phyloP scores from a whole-genome alignment of 345 rosid species.

The Odontarrhena argentea region DNA sequence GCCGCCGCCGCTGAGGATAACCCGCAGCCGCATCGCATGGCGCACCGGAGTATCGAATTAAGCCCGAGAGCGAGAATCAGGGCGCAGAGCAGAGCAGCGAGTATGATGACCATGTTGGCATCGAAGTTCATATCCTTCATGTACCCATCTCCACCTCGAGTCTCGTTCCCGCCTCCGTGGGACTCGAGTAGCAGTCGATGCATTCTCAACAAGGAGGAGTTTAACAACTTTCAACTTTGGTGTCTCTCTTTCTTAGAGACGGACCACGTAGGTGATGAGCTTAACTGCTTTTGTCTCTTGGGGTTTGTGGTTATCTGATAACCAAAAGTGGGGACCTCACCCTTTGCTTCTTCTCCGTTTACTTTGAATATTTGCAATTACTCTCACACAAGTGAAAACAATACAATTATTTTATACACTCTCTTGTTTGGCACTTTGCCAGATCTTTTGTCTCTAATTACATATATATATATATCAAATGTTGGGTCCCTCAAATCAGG shows the following conservation, averaged over 20 bases:
- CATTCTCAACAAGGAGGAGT: constrained; percentile 3
- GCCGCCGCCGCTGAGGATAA: constrained; percentile 39
- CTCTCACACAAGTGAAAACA: neutral
- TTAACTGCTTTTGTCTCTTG: constrained; percentile 10
- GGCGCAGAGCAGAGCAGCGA: constrained; percentile 68
- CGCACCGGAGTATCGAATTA: constrained; percentile 65
- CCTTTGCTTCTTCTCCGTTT: neutral
- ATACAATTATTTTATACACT: neutral
- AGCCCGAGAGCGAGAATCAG: constrained; percentile 64
- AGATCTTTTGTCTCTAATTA: constrained; percentile 16
- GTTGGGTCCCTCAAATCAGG: constrained; percentile 19
- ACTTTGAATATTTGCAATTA: neutral
- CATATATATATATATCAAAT: neutral
- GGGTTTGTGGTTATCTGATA: constrained; percentile 40
- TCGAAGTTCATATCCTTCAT: constrained; percentile 48
- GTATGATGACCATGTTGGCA: constrained; percentile 79
- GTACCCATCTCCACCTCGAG: constrained; percentile 30
- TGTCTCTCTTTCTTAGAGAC: too few relatives aligned
- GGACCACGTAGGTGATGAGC: constrained; percentile 4
- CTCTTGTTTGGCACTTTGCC: constrained; percentile 10
- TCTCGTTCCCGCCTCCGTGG: constrained; percentile 24
- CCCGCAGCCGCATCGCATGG: constrained; percentile 60
- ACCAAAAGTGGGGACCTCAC: constrained; percentile 30
- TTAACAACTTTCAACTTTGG: too few relatives aligned
- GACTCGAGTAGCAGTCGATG: constrained; percentile 33